These are phyloP conservation scores for Fusarium sp. DNA, from an alignment of 2,329 filamentous ascomycete species.

Conservation along the genomic window DNA sequence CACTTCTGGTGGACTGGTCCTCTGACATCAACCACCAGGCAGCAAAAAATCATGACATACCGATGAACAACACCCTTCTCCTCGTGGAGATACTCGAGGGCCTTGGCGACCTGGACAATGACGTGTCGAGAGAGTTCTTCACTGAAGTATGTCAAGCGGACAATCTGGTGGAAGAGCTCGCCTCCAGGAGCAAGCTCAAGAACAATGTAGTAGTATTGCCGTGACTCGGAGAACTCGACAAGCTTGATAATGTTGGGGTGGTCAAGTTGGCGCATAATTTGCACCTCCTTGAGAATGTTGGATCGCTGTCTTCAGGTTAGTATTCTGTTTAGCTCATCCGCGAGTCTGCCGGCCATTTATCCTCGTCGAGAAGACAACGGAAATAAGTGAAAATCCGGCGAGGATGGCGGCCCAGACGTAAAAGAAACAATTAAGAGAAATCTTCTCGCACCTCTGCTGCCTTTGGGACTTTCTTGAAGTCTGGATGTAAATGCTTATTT, in stretches of 20 bases:
- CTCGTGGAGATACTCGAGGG: conserved; percentile 93
- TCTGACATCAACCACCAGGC: conserved; percentile 1
- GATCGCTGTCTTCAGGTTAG: conserved; percentile 75
- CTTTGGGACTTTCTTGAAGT: conserved; percentile 95
- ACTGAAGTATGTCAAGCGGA: conserved; percentile 97
- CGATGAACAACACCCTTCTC: conserved; percentile 96
- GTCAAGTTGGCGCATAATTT: conserved; percentile 97
- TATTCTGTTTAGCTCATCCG: conserved; percentile 28
- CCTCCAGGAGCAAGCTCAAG: conserved; percentile 95
- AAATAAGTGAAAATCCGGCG: conserved; percentile 37
- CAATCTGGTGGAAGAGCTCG: conserved; percentile 98
- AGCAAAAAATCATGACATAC: conserved; percentile 64
- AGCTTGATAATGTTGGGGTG: conserved; percentile 97
- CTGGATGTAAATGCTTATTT: conserved; percentile 92
- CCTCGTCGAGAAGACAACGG: conserved; percentile 25
- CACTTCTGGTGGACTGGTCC: conserved; percentile 1
- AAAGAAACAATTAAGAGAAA: conserved; percentile 48
- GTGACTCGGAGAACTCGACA: conserved; percentile 91
- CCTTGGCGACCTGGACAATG: conserved; percentile 94
- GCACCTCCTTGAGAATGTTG: conserved; percentile 98
- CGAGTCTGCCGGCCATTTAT: conserved; percentile 33
- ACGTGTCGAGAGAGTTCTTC: conserved; percentile 95
- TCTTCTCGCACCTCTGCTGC: conserved; percentile 91
- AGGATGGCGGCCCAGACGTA: conserved; percentile 33
- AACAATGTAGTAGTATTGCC: conserved; percentile 97